Evolutionary conservation across 306 rosid genomes (phyloP).

Genomic region (Lathyrus oleraceus): DNA sequence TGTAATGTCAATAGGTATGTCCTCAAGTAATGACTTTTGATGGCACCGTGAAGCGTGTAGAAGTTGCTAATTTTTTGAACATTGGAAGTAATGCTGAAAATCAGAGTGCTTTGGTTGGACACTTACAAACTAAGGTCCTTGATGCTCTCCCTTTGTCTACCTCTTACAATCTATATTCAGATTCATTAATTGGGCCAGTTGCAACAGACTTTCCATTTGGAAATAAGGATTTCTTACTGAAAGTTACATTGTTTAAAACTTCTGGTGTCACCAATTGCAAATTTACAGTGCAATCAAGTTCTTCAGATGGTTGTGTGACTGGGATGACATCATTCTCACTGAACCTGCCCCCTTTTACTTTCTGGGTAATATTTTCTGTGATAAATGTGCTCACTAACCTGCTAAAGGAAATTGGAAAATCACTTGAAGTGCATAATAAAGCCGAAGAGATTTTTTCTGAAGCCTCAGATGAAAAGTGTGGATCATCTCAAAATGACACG

Average conservation of each 20-base stretch:
- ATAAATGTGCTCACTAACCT: conserved; percentile 49
- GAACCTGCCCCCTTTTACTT: conserved; percentile 61
- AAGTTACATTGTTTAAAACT: conserved; percentile 70
- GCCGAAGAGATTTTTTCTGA: conserved; percentile 37
- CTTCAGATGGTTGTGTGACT: conserved; percentile 45
- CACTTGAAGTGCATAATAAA: conserved; percentile 44
- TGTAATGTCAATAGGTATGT: conserved; percentile 60
- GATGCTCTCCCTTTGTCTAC: conserved; percentile 64
- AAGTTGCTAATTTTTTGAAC: conserved; percentile 57
- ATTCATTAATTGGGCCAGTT: conserved; percentile 45
- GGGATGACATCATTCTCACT: conserved; percentile 65
- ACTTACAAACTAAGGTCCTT: conserved; percentile 67
- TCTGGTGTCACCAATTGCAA: conserved; percentile 60
- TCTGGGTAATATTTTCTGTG: conserved; percentile 75
- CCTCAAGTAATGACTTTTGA: conserved; percentile 59
- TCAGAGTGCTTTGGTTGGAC: conserved; percentile 47
- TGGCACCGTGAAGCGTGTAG: conserved; percentile 62
- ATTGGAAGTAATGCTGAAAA: conserved; percentile 44
- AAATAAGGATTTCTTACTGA: conserved; percentile 47
- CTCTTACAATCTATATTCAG: conserved; percentile 46
- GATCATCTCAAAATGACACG: conserved; percentile 40
- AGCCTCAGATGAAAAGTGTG: conserved; percentile 41
- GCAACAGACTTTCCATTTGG: conserved; percentile 56
- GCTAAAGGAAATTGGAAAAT: conserved; percentile 50
- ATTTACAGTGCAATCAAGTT: conserved; percentile 53